Evolutionary conservation across 371 early-diverging fungal genomes (phyloP).

Genomic region (Batkoa obscura): DNA sequence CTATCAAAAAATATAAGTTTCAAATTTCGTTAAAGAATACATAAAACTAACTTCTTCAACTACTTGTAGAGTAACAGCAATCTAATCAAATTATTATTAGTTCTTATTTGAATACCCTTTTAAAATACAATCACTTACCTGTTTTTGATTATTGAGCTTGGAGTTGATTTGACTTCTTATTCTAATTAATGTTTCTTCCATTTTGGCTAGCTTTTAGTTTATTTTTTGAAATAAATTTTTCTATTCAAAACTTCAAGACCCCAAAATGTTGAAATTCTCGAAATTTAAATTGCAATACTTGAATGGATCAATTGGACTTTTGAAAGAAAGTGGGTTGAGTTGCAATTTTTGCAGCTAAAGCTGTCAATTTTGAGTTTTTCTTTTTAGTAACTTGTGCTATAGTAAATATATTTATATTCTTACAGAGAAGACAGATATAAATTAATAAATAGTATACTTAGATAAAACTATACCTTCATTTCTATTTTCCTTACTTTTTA

Average conservation of each 20-base stretch:
- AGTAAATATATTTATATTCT: no score
- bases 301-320: background rate
- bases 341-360: no score
- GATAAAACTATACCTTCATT: no score
- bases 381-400: no score
- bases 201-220: conserved; percentile 2
- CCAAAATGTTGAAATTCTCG: background rate
- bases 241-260: background rate
- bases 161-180: conserved; percentile 46
- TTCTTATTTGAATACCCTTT: background rate
- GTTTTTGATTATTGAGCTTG: conserved; percentile 65
- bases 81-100: conserved; percentile 9
- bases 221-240: background rate
- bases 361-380: no score
- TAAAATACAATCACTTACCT: conserved; percentile 15
- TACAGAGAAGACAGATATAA: no score
- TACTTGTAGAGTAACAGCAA: conserved; percentile 61
- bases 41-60: conserved; percentile 49
- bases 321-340: background rate
- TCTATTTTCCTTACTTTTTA: no score
- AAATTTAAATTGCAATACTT: background rate
- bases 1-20: conserved; percentile 11
- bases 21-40: conserved; percentile 3
- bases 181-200: conserved; percentile 27
- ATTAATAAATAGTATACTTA: no score